Percentiles rank a stretch among this genome's conserved stretches.
phyloP scores from a whole-genome alignment of 371 early-diverging fungal genomes.

The Sporodiniella umbellata region DNA sequence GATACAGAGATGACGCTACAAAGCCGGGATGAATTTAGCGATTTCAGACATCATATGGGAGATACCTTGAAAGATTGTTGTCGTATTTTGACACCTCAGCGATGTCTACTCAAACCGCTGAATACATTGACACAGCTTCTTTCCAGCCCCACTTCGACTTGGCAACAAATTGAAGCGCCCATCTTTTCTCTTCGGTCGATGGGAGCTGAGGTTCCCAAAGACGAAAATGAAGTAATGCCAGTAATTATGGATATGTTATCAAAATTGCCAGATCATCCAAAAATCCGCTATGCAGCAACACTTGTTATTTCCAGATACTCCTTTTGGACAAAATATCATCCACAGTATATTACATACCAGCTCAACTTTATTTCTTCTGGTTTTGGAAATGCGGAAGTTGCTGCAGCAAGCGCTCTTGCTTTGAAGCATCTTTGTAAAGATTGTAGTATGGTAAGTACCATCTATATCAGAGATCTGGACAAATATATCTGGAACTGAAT shows the following conservation, averaged over 20 bases:
- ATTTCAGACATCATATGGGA: conserved; percentile 93
- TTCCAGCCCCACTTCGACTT: conserved; percentile 40
- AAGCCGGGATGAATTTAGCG: conserved; percentile 91
- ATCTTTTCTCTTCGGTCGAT: conserved; percentile 90
- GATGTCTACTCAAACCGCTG: conserved; percentile 73
- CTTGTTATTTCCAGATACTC: conserved; percentile 95
- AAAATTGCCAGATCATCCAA: conserved; percentile 83
- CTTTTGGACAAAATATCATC: conserved; percentile 87
- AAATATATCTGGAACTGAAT: background rate
- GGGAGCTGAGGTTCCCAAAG: conserved; percentile 75
- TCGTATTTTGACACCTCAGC: conserved; percentile 70
- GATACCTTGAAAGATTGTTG: conserved; percentile 97
- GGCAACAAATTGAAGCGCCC: conserved; percentile 95
- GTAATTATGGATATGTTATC: conserved; percentile 87
- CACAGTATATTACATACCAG: conserved; percentile 86
- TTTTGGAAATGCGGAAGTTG: conserved; percentile 80
- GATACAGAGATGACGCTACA: conserved; percentile 70
- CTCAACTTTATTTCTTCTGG: conserved; percentile 84
- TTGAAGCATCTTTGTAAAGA: conserved; percentile 86
- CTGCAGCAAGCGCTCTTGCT: conserved; percentile 87
- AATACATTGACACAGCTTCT: conserved; percentile 32
- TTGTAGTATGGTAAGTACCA: conserved; percentile 71
- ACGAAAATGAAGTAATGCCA: conserved; percentile 76
- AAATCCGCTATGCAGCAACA: conserved; percentile 91
- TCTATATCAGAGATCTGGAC: background rate